These are phyloP conservation scores for Albugo laibachii DNA, from an alignment of 352 stramenopile genomes.

Conservation along the genomic window DNA sequence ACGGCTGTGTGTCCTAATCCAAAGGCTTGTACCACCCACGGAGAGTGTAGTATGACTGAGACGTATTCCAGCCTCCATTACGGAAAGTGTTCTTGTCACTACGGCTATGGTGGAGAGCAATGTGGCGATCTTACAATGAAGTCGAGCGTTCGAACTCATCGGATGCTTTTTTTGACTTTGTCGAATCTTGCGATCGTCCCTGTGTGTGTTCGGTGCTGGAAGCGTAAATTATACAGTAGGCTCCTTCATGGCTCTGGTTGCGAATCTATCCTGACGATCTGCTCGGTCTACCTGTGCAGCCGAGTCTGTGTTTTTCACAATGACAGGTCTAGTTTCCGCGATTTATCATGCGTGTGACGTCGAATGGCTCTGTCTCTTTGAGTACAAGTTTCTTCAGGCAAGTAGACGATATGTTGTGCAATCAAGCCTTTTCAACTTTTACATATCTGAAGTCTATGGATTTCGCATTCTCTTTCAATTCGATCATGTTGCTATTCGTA, in stretches of 20 bases:
- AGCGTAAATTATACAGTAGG: constrained; percentile 18
- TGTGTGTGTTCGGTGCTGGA: constrained; percentile 11
- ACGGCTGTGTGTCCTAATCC: constrained; percentile 8
- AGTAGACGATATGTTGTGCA: neutral
- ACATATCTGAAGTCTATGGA: constrained; percentile 11
- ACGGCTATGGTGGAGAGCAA: constrained; percentile 16
- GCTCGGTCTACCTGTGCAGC: constrained; percentile 7
- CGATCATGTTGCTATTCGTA: constrained; percentile 17
- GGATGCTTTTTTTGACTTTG: constrained; percentile 14
- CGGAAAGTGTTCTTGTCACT: constrained; percentile 14
- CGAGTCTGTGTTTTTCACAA: constrained; percentile 16
- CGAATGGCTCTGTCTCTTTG: constrained; percentile 14
- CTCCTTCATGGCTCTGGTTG: neutral
- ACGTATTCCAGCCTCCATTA: constrained; percentile 16
- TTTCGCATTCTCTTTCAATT: constrained; percentile 24
- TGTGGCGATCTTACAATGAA: constrained; percentile 9
- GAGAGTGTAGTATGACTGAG: constrained; percentile 9
- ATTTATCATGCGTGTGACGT: constrained; percentile 21
- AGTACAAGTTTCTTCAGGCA: constrained; percentile 15
- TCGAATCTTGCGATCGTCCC: constrained; percentile 18
- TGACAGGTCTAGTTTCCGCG: constrained; percentile 13
- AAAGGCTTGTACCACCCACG: constrained; percentile 11
- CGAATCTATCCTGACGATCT: neutral
- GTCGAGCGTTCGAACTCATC: constrained; percentile 6
- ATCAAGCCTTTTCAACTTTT: neutral